Conservation (phyloP, 257 asterid species). For the Capsicum pubescens region DNA sequence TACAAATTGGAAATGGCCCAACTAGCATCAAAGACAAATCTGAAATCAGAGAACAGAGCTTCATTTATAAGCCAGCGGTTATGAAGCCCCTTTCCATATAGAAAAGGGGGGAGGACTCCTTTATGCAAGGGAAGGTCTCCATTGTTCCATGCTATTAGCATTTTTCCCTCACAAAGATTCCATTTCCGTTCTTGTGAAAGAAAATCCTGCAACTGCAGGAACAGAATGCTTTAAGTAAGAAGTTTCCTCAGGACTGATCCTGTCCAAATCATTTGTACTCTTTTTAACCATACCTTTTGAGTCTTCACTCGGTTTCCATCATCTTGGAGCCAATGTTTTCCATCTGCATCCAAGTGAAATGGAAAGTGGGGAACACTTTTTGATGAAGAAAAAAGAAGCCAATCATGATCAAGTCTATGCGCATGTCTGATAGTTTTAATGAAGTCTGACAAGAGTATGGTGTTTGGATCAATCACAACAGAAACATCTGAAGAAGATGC, state of each 20-base stretch:
- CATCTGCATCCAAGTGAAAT: slow-evolving; percentile 59
- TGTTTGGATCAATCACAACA: slow-evolving; percentile 73
- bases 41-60: slow-evolving; percentile 73
- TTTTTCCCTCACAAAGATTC: slow-evolving; percentile 50
- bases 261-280: slow-evolving; percentile 33
- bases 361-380: slow-evolving; percentile 57
- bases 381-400: slow-evolving; percentile 75
- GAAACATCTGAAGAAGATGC: slow-evolving; percentile 76
- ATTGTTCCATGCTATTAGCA: slow-evolving; percentile 89
- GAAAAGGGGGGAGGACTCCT: slow-evolving; percentile 87
- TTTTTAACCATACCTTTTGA: slow-evolving; percentile 54
- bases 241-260: slow-evolving; percentile 30
- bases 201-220: slow-evolving; percentile 74
- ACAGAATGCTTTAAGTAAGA: slow-evolving; percentile 33
- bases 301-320: slow-evolving; percentile 49
- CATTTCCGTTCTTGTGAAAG: slow-evolving; percentile 37
- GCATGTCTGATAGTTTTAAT: slow-evolving; percentile 61
- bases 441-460: slow-evolving; percentile 73
- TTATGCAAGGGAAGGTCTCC: slow-evolving; percentile 84
- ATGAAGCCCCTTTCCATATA: slow-evolving; percentile 78
- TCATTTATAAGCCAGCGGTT: slow-evolving; percentile 78
- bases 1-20: slow-evolving; percentile 65
- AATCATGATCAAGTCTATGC: slow-evolving; percentile 86
- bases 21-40: slow-evolving; percentile 86
- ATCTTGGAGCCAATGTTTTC: slow-evolving; percentile 56